Base-by-base conservation (phyloP, 1,284 basidiomycete species). In the Cutaneotrichosporon arboriforme region DNA sequence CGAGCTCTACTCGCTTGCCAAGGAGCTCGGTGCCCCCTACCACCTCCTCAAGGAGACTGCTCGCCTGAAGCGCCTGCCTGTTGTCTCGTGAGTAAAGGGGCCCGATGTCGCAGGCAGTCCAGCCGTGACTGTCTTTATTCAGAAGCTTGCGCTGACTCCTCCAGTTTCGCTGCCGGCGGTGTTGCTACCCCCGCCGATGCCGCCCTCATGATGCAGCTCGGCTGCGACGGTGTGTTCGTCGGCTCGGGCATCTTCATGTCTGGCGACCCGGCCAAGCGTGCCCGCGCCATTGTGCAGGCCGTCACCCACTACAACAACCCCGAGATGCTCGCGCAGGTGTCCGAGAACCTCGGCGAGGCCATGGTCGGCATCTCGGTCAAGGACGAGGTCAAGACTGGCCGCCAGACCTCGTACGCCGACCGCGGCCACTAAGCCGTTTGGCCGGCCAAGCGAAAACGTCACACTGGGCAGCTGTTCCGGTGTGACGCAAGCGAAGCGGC, bases 121-220 rank as follows among this genome's bases (percentile, higher is more conserved):
- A n/a, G n/a, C n/a, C n/a, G n/a, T n/a, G n/a, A n/a, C n/a, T n/a
- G n/a, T n/a, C n/a, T n/a, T n/a, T n/a, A n/a, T n/a, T 31, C 10
- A 31, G 26, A 10, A 18, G 15, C 12, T 14, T 34, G 17, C 14
- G 4, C 43, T 34, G 39, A 40, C 42, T 17, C n/a, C n/a, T n/a
- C 5, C 52, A 90, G 88, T 70, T 93, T 92, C 72, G 90, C 90
- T n/a, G 92, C 94, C 46, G 94, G 94, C 57, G 94, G 94, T 61
- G 84, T 98, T 54, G 93, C 96, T 46, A 97, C 94, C 5, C 94
- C 94, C 45, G 92, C 73, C 60, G 94, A 99, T 74, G 96, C 94
- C 20, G 96, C 96, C 4, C 77, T 99, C 61, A 97, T 98, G 94
- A 98, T 98, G 94, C 93, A 97, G 73, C 83, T 99, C 36, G 93